Base-by-base conservation (phyloP, 2,329 filamentous ascomycete genomes). In the Neophaeococcomyces aloes region DNA sequence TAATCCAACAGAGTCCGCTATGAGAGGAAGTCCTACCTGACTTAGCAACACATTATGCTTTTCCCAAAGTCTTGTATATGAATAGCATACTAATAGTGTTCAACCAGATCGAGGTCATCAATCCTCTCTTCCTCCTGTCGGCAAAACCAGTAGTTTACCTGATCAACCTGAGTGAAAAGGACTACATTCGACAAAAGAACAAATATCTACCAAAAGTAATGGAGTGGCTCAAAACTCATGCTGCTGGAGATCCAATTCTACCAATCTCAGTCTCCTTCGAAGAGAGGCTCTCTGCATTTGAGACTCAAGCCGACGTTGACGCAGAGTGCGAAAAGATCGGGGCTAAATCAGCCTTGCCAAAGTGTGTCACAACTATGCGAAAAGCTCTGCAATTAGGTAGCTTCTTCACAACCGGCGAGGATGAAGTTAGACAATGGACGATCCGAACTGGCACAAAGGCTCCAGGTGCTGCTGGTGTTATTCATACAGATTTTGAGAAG, bases 101-200 rank as follows among this genome's bases (percentile, higher is more conserved):
- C 56, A 98, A n/a, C n/a, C n/a, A n/a, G 91, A 81, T 98, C 64
- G 91, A 98, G 69, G 79, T 87, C 56, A 96, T 98, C 70, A 98
- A 98, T 73, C 86, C 88, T 58, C 78, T 98, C 19, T 84, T 94
- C 70, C 81, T 98, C 47, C 78, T 98, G 48, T 87, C 87, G 29
- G 91, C 93, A 53, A 98, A 98, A 72, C 89, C 91, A 3, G 88
- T 95, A 46, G 89, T 98, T 55, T 96, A 86, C 71, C 76, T 98
- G 33, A 85, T 96, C 70, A 98, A 98, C 71, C 71, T 98, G 49
- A 94, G 86, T 51, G 93, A 98, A 72, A 88, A 80, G 67, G 91
- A 98, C 67, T 98, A 88, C 66, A 81, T 95, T 61, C 83, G 91
- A 60, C 91, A 96, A 73, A 98, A 96, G 83, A 98, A 98, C 78